Evolutionary conservation across 768 basidiomycete species (phyloP).

Genomic region (Fomitopsis serialis): DNA sequence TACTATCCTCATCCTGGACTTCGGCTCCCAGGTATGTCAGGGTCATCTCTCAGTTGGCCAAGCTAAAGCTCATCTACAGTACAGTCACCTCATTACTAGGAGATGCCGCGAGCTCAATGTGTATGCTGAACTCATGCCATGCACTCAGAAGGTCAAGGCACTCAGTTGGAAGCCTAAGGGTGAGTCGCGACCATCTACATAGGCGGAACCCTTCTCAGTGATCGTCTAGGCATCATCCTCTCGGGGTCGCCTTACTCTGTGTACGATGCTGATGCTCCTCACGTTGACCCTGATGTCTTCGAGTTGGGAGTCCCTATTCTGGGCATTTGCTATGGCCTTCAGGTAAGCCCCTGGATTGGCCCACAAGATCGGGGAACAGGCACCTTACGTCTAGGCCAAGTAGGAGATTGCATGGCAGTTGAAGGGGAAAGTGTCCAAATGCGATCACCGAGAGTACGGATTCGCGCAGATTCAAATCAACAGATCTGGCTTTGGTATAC

Average conservation of each 20-base stretch:
- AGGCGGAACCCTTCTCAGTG: conserved; percentile 10
- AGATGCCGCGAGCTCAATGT: conserved; percentile 97
- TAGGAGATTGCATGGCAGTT: conserved; percentile 93
- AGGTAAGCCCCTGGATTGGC: conserved; percentile 42
- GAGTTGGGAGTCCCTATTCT: conserved; percentile 85
- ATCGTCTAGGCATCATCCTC: conserved; percentile 75
- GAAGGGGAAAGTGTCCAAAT: conserved; percentile 78
- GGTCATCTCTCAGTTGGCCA: neutral
- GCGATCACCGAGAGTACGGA: conserved; percentile 94
- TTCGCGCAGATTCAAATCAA: conserved; percentile 76
- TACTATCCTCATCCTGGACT: conserved; percentile 93
- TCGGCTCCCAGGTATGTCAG: conserved; percentile 82
- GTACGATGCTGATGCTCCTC: conserved; percentile 88
- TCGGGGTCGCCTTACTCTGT: conserved; percentile 99
- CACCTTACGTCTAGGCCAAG: neutral
- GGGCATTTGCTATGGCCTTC: conserved; percentile 96
- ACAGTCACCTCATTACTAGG: conserved; percentile 95
- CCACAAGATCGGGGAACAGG: neutral
- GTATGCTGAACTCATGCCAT: conserved; percentile 96
- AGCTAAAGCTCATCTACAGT: conserved; percentile 42
- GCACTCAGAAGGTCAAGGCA: conserved; percentile 85
- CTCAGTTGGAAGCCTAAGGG: conserved; percentile 94
- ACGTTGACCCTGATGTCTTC: conserved; percentile 90
- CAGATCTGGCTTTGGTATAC: conserved; percentile 46
- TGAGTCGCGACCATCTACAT: conserved; percentile 21